Base-by-base conservation (phyloP, 306 rosid species). In the Styphnolobium japonicum region DNA sequence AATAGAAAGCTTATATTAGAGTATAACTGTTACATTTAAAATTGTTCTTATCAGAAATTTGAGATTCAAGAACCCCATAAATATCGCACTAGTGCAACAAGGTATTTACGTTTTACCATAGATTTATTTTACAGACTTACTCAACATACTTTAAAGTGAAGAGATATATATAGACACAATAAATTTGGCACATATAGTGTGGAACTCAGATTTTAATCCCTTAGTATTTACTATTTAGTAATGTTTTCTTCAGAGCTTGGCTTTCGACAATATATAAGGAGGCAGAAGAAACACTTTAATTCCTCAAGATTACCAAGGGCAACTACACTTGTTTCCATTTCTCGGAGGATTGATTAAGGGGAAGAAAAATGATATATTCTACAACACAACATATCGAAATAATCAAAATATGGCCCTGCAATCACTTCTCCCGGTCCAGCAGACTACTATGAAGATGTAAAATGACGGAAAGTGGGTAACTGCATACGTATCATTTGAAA, bases 401-500 rank as follows among this genome's bases (percentile, higher is more conserved):
- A 55, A 66, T 33, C 68, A 67, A 66, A 34, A 58, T 74, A 55
- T 16, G 68, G 80, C 73, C 72, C 79, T 42, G 76, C 62, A 63
- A 61, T 14, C 69, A 57, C 85, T 75, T 63, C 25, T 48, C 71
- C 46, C 31, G 33, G 31, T 72, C 82, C 82, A 36, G 75, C 73
- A 64, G 67, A 81, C 66, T 48, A 79, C 39, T 58, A 66, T 65
- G 83, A 78, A 80, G 76, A 73, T 18, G 40, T n/a, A 65, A 80
- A 73, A 19, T 10, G 75, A 62, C 12, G 45, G 73, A 45, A 63
- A 45, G 60, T 53, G 55, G 56, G 65, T 12, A 51, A 65, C 75
- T n/a, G 65, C 42, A 33, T 45, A 27, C 29, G 14, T 52, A 75
- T 93, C 94, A 91, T 82, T 93, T 93, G 94, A 95, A 91, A 76